phyloP scores from a whole-genome alignment of 2,329 filamentous ascomycete genomes.

The Teratosphaeriaceae sp. region DNA sequence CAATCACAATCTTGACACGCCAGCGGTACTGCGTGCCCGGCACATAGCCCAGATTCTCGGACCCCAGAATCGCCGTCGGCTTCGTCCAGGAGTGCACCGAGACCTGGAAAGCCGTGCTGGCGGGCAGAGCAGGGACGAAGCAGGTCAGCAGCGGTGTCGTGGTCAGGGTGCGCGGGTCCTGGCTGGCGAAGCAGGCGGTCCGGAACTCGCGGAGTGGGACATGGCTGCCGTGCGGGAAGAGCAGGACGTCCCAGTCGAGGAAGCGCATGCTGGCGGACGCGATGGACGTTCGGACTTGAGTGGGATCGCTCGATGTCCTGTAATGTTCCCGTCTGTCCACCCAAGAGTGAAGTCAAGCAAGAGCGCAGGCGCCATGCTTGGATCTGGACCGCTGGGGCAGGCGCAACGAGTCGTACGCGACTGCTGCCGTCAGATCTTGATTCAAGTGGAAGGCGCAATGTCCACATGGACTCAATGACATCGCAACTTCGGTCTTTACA shows the following conservation, averaged over 20 bases:
- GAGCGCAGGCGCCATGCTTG: too few species aligned
- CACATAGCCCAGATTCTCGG: constrained; percentile 5
- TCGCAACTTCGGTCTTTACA: too few species aligned
- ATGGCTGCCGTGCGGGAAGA: constrained; percentile 60
- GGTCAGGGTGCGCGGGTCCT: constrained; percentile 3
- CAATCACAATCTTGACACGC: constrained; percentile 57
- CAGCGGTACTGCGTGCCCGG: constrained; percentile 6
- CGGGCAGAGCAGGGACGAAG: constrained; percentile 60
- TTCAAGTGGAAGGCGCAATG: too few species aligned
- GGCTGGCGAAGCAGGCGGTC: constrained; percentile 60
- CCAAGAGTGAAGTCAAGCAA: too few species aligned
- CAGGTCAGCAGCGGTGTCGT: constrained; percentile 46
- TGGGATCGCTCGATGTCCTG: too few species aligned
- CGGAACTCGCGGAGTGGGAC: constrained; percentile 77
- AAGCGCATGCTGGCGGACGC: constrained; percentile 59
- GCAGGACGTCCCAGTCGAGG: constrained; percentile 77
- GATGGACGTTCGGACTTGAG: too few species aligned
- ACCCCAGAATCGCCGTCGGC: constrained; percentile 21
- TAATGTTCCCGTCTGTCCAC: too few species aligned
- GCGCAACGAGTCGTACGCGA: too few species aligned
- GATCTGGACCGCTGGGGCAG: too few species aligned
- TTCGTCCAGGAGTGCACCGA: constrained; percentile 72
- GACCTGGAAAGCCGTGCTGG: constrained; percentile 57
- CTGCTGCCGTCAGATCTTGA: too few species aligned
- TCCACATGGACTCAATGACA: too few species aligned